Conservation (phyloP, 1,284 basidiomycete genomes). For the Stereum hirsutum region DNA sequence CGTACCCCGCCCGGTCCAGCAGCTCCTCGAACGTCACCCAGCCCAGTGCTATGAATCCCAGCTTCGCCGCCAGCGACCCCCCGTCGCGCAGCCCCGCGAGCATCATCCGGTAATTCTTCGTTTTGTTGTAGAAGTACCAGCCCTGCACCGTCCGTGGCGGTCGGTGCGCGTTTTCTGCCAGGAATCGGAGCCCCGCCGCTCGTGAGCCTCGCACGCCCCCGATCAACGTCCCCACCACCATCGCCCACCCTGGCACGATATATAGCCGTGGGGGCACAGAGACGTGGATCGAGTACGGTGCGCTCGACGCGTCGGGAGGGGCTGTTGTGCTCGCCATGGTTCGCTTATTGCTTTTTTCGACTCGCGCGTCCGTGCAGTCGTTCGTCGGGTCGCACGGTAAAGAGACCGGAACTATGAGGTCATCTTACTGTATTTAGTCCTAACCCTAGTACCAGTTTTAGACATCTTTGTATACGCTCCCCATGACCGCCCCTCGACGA, state of each 20-base stretch:
- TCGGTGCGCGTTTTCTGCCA: constrained; percentile 59
- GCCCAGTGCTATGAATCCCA: constrained; percentile 45
- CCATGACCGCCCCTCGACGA: too few relatives aligned
- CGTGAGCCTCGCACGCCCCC: constrained; percentile 67
- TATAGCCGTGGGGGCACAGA: constrained; percentile 27
- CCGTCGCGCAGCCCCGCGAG: constrained; percentile 65
- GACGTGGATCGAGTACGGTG: constrained; percentile 21
- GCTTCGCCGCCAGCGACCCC: constrained; percentile 42
- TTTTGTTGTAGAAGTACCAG: constrained; percentile 91
- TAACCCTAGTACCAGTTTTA: too few relatives aligned
- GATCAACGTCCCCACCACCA: constrained; percentile 52
- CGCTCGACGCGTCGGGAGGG: too few relatives aligned
- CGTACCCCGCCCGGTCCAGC: constrained; percentile 37
- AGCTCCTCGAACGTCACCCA: constrained; percentile 69
- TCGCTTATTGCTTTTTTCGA: too few relatives aligned
- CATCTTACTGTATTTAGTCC: too few relatives aligned
- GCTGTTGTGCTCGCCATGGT: constrained; percentile 3
- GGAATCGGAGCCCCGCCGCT: constrained; percentile 33
- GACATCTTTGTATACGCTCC: too few relatives aligned
- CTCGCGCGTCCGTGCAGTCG: too few relatives aligned
- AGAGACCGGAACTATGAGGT: too few relatives aligned
- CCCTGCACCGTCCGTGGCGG: constrained; percentile 74
- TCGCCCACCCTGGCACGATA: constrained; percentile 45
- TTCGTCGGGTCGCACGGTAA: too few relatives aligned
- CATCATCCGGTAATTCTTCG: constrained; percentile 81